These are phyloP conservation scores for Globisporangium barbulae DNA, from an alignment of 352 stramenopile genomes.

Conservation along the genomic window DNA sequence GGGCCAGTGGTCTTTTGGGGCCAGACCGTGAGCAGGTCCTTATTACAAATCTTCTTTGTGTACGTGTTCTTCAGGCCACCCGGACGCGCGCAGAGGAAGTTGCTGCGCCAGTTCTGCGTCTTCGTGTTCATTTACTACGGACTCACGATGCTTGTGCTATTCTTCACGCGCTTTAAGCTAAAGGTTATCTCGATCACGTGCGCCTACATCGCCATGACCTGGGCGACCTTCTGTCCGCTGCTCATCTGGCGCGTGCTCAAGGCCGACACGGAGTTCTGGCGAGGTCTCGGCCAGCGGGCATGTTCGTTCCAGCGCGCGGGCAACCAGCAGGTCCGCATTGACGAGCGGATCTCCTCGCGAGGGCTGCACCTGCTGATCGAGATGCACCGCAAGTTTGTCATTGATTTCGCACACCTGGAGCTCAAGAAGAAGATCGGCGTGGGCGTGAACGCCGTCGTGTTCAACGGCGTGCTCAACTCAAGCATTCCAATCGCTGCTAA, in stretches of 20 bases:
- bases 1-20: slow-evolving; percentile 13
- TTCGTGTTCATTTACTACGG: slow-evolving; percentile 21
- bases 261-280: slow-evolving; percentile 50
- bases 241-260: slow-evolving; percentile 51
- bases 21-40: background rate
- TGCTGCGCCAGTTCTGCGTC: slow-evolving; percentile 28
- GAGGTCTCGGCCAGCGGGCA: slow-evolving; percentile 36
- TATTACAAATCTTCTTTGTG: slow-evolving; percentile 14
- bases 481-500: slow-evolving; percentile 46
- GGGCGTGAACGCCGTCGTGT: slow-evolving; percentile 47
- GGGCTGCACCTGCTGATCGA: slow-evolving; percentile 59
- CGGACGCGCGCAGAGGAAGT: slow-evolving; percentile 24
- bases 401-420: slow-evolving; percentile 64
- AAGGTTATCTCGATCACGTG: background rate
- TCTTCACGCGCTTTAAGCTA: slow-evolving; percentile 4
- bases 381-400: slow-evolving; percentile 63
- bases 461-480: slow-evolving; percentile 36
- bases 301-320: slow-evolving; percentile 25
- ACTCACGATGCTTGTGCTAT: slow-evolving; percentile 18
- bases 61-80: slow-evolving; percentile 31
- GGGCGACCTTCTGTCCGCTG: slow-evolving; percentile 28
- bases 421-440: slow-evolving; percentile 44
- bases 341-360: slow-evolving; percentile 38
- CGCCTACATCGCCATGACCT: slow-evolving; percentile 26
- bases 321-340: slow-evolving; percentile 17